A percentile compares a stretch with the other conserved stretches of the same genome.
These are phyloP conservation scores for Neofusicoccum umdonicola DNA, from an alignment of 2,329 filamentous ascomycete species.

Conservation along the genomic window DNA sequence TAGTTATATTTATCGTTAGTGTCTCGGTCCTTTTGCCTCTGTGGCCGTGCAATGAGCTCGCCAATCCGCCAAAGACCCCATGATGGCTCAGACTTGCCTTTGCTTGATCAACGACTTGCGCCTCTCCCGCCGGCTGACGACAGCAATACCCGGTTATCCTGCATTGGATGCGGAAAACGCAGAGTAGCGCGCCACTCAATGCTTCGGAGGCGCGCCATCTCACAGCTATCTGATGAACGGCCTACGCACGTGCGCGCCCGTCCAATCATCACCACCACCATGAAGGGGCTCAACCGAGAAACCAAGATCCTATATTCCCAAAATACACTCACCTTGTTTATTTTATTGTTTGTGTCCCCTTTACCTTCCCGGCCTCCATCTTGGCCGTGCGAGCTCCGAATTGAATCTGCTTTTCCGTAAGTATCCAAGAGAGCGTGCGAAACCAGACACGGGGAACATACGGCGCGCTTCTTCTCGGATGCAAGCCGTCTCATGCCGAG, in stretches of 20 bases:
- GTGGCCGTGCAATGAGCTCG: constrained; percentile 3
- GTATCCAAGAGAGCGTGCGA: background rate
- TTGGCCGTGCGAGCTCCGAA: constrained; percentile 45
- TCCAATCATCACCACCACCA: constrained; percentile 17
- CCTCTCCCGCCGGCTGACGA: constrained; percentile 12
- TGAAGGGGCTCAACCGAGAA: constrained; percentile 1
- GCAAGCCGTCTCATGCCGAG: constrained; percentile 71
- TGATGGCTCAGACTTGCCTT: constrained; percentile 21
- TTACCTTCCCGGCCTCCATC: constrained; percentile 50
- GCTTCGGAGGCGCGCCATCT: background rate
- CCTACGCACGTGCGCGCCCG: background rate
- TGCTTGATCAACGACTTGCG: constrained; percentile 18
- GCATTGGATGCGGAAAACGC: constrained; percentile 4
- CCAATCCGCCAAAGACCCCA: constrained; percentile 3
- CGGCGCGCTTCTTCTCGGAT: constrained; percentile 87
- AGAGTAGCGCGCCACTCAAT: background rate
- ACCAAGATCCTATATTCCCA: background rate
- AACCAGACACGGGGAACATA: constrained; percentile 45
- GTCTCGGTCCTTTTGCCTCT: constrained; percentile 9
- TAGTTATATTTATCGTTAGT: constrained; percentile 14
- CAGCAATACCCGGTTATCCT: constrained; percentile 13
- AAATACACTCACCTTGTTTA: constrained; percentile 28
- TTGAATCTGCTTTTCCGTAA: constrained; percentile 37
- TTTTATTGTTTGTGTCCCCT: constrained; percentile 45
- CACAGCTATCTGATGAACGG: constrained; percentile 15